Conservation (phyloP, 352 stramenopile genomes). For the Phytopythium vexans region DNA sequence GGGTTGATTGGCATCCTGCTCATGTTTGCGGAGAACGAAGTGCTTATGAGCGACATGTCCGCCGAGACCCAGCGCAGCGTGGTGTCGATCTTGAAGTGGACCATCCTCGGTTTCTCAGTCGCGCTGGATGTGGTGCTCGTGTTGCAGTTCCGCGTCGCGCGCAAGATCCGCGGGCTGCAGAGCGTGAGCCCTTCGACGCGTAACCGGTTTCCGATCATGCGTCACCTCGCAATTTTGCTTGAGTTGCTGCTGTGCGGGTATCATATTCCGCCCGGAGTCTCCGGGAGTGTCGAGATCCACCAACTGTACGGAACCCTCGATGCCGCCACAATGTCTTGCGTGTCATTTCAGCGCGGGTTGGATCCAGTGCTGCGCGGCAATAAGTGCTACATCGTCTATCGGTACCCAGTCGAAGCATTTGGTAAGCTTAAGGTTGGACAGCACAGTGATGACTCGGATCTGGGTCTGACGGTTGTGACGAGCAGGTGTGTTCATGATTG, state of each 20-base stretch:
- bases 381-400: conserved; percentile 60
- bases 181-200: conserved; percentile 28
- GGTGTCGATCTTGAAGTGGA: conserved; percentile 35
- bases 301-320: conserved; percentile 42
- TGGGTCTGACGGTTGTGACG: neutral
- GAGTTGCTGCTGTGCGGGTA: conserved; percentile 66
- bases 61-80: neutral
- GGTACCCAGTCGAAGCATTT: conserved; percentile 56
- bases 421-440: conserved; percentile 16
- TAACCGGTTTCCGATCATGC: conserved; percentile 18
- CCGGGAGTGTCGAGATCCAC: conserved; percentile 30
- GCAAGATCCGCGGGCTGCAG: conserved; percentile 50
- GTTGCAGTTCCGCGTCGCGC: conserved; percentile 42
- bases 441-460: no score
- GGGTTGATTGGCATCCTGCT: conserved; percentile 47
- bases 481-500: conserved; percentile 64
- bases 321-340: conserved; percentile 6
- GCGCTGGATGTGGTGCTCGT: conserved; percentile 44
- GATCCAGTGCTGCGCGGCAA: conserved; percentile 21
- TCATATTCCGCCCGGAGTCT: conserved; percentile 51
- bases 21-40: conserved; percentile 73
- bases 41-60: conserved; percentile 20
- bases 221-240: conserved; percentile 31
- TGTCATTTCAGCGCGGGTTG: conserved; percentile 21
- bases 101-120: conserved; percentile 29